A percentile compares a stretch with the other conserved stretches of the same genome.
Evolutionary conservation across 257 asterid genomes (phyloP).

Genomic region (Paulownia fortunei): DNA sequence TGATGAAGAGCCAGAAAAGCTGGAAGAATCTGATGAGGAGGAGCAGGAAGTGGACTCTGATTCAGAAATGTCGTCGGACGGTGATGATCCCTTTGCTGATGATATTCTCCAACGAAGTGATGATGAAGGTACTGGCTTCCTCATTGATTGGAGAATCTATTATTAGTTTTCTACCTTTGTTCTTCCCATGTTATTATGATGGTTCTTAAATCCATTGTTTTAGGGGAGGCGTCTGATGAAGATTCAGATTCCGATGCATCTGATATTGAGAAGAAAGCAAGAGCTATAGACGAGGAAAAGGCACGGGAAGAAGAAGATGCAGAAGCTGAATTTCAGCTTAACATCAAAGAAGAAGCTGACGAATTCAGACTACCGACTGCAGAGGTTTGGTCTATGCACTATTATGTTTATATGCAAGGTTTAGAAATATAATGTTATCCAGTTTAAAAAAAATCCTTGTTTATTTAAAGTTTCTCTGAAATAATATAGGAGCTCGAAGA

Average conservation of each 20-base stretch:
- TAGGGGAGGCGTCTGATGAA: constrained; percentile 49
- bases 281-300: constrained; percentile 57
- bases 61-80: constrained; percentile 74
- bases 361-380: constrained; percentile 81
- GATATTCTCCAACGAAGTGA: constrained; percentile 71
- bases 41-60: constrained; percentile 54
- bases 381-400: constrained; percentile 54
- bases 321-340: constrained; percentile 59
- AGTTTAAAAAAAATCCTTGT: not conserved
- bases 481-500: constrained; percentile 79
- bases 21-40: constrained; percentile 48
- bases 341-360: constrained; percentile 72
- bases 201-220: constrained; percentile 17
- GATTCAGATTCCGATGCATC: constrained; percentile 69
- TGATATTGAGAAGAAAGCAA: constrained; percentile 59
- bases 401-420: constrained; percentile 14
- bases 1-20: constrained; percentile 44
- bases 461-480: constrained; percentile 10
- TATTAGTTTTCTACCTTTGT: not conserved
- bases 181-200: constrained; percentile 4
- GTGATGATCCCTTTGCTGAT: constrained; percentile 73
- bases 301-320: constrained; percentile 54
- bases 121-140: constrained; percentile 59
- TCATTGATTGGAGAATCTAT: constrained; percentile 15
- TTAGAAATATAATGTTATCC: not conserved